Percentiles rank a stretch among this genome's conserved stretches.
These are phyloP conservation scores for Chrysoporthe cubensis DNA, from an alignment of 2,329 filamentous ascomycete species.

Conservation along the genomic window DNA sequence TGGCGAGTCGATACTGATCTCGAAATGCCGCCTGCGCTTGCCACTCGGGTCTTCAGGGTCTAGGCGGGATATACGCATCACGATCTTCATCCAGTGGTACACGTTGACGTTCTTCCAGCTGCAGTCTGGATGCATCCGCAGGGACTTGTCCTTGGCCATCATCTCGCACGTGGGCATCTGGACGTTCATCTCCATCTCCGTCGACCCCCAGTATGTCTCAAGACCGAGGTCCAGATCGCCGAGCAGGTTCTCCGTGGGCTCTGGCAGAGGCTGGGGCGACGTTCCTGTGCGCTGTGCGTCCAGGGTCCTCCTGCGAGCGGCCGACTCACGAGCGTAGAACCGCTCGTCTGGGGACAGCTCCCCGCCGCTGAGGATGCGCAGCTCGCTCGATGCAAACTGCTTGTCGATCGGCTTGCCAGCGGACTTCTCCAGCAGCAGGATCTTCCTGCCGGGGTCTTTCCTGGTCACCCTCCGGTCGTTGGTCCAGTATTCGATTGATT, in stretches of 20 bases:
- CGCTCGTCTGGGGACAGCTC: constrained; percentile 64
- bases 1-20: constrained; percentile 95
- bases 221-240: constrained; percentile 74
- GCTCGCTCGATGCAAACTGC: constrained; percentile 74
- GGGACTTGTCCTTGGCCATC: constrained; percentile 72
- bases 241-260: constrained; percentile 70
- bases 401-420: constrained; percentile 77
- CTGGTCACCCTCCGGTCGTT: constrained; percentile 83
- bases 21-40: constrained; percentile 82
- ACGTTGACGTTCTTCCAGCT: constrained; percentile 94
- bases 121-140: constrained; percentile 82
- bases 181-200: constrained; percentile 93
- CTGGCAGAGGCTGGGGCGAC: constrained; percentile 49
- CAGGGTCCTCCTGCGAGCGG: constrained; percentile 55
- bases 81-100: constrained; percentile 97
- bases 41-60: constrained; percentile 75
- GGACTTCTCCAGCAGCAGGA: constrained; percentile 84
- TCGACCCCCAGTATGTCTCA: constrained; percentile 80
- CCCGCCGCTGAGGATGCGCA: constrained; percentile 78
- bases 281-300: constrained; percentile 51
- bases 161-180: constrained; percentile 87
- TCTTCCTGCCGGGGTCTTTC: constrained; percentile 81
- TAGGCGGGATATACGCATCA: constrained; percentile 86
- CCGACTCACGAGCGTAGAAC: constrained; percentile 51
- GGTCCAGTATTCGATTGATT: constrained; percentile 90